Evolutionary conservation across 805 yeast genomes (phyloP).

Genomic region (Cyberlindnera euphorbiae): DNA sequence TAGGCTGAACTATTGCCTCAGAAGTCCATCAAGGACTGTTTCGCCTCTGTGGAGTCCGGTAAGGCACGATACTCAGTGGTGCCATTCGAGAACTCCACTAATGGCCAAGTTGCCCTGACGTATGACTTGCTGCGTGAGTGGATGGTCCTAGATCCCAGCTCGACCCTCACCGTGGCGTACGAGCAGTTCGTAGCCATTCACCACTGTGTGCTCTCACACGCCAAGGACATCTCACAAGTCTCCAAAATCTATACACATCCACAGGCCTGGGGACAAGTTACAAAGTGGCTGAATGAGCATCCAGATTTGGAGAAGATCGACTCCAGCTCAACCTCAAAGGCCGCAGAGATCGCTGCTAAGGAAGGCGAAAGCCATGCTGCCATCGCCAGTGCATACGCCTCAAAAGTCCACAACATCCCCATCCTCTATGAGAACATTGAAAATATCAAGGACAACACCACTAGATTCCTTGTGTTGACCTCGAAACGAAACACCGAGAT

Average conservation of each 20-base stretch:
- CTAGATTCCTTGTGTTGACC: constrained; percentile 74
- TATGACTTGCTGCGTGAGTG: constrained; percentile 76
- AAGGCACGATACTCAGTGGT: constrained; percentile 67
- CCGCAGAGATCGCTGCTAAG: constrained; percentile 59
- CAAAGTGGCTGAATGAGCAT: constrained; percentile 43
- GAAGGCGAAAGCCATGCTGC: constrained; percentile 52
- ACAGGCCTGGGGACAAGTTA: constrained; percentile 95
- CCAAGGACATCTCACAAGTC: constrained; percentile 41
- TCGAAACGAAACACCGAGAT: constrained; percentile 16
- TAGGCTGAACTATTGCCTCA: constrained; percentile 22
- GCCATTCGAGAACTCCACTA: constrained; percentile 92
- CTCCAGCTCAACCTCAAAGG: constrained; percentile 76
- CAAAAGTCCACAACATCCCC: constrained; percentile 52
- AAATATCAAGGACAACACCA: constrained; percentile 72
- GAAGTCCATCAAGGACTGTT: constrained; percentile 49
- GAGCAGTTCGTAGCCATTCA: constrained; percentile 81
- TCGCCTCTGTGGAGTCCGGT: constrained; percentile 40
- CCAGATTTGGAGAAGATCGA: constrained; percentile 50
- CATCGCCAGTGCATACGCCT: constrained; percentile 67
- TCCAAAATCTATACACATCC: constrained; percentile 81
- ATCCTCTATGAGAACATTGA: constrained; percentile 56
- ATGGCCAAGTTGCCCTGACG: constrained; percentile 87
- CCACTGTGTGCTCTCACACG: constrained; percentile 62
- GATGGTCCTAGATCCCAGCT: constrained; percentile 31
- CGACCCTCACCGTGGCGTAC: constrained; percentile 42